Evolutionary conservation across 2,329 filamentous ascomycete genomes (phyloP), one percentile per base, ranked within the genome.

Genomic region (Endocalyx cinctus): DNA sequence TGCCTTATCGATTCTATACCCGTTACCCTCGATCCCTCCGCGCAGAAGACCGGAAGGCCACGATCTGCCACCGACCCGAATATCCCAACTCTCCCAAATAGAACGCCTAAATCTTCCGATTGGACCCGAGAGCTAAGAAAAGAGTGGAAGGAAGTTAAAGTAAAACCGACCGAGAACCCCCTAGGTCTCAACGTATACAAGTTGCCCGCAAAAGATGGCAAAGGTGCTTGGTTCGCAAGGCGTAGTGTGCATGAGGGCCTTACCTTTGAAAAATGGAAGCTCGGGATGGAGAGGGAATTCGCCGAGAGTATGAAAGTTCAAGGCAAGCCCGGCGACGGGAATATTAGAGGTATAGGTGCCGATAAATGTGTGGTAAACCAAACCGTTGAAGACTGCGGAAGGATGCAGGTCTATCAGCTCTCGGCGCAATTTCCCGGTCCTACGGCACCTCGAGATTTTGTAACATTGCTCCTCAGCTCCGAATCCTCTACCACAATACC

Each of bases 401-500:
- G 74, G 48, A 55, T 84, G 33, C 75, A 86, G 62, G 86, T 95
- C 5, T 94, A 86, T 51, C 81, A 90, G 52, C 72, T 95, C 1
- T 90, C 86, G 15, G 88, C 88, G 3, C 84, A 92, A 54, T 96
- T 96, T 48, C 88, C 89, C 0, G 87, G 87, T 0, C 90, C 90
- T 4, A 92, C 87, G 1, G 79, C 88, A 3, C 84, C 90, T 1
- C 71, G 90, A 58, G 90, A 96, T 53, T 96, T 96, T 57, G 77
- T 95, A 32, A 84, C 85, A 5, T 63, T 94, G 39, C 70, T 92
- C 27, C 62, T 94, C 26, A 86, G 79, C 15, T 86, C 82, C 27
- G 71, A 72, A 26, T 65, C 74, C 26, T 65, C 64, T 26, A 62
- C 69, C 2, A 62, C n/a, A n/a, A n/a, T n/a, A n/a, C n/a, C 63